Base-by-base conservation (phyloP, 192 early-diverging fungal species). In the Podochytrium sp. region DNA sequence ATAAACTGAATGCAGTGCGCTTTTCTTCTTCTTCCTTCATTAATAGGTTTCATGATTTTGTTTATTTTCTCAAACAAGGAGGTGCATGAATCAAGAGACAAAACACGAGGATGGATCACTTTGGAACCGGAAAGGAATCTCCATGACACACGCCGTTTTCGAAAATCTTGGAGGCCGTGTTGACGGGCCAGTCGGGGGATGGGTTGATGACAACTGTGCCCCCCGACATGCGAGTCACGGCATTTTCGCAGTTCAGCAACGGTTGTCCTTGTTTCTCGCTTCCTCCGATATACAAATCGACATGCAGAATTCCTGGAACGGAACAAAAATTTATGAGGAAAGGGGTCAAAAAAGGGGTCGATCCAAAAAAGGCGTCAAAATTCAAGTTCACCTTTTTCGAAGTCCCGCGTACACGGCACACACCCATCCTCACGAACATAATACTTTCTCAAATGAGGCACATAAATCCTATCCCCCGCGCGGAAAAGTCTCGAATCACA, bases 271-370 rank as follows among this genome's bases (percentile, higher is more conserved):
- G 52, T 7, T 27, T 20, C 30, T 55, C 30, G 23, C 5, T 29
- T 23, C 30, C 52, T 0, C 52, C 52, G 30, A 55, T 55, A 55
- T 55, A 55, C 52, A 55, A 55, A 55, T 55, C 52, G 52, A 55
- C 52, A 23, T 55, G 52, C 16, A 7, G 20, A 29, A 55, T 55
- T 23, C 52, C n/a, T n/a, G n/a, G n/a, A n/a, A n/a, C n/a, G n/a
- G n/a, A n/a, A n/a, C n/a, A n/a, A n/a, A n/a, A n/a, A n/a, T n/a
- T n/a, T n/a, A n/a, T n/a, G n/a, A n/a, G n/a, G n/a, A n/a, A n/a
- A n/a, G n/a, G n/a, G n/a, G n/a, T n/a, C n/a, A n/a, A n/a, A n/a
- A n/a, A n/a, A n/a, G n/a, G n/a, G n/a, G n/a, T n/a, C n/a, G n/a
- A n/a, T n/a, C n/a, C n/a, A n/a, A n/a, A n/a, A n/a, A n/a, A n/a